A percentile compares a stretch with the other conserved stretches of the same genome.
These are phyloP conservation scores for Microsporum audouinii DNA, from an alignment of 2,329 filamentous ascomycete genomes.

Conservation along the genomic window DNA sequence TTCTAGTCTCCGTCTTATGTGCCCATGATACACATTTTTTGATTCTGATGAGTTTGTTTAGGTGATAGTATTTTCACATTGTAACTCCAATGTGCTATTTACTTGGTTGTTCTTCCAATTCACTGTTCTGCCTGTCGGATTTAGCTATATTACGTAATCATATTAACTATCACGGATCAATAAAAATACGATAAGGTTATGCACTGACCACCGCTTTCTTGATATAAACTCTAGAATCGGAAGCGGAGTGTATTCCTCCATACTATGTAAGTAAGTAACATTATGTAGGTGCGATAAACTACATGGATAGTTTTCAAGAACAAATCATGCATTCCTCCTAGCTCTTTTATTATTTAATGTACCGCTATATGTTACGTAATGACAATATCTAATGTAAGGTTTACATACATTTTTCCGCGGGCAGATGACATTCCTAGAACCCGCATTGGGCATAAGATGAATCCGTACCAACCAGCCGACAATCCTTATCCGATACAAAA, in stretches of 20 bases:
- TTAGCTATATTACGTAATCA: background rate
- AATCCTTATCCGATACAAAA: background rate
- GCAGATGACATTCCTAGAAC: background rate
- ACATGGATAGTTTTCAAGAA: background rate
- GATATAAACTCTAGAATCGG: background rate
- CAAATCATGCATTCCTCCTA: too few species aligned
- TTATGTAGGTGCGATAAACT: background rate
- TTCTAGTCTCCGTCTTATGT: background rate
- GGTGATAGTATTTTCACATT: background rate
- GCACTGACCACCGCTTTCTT: background rate
- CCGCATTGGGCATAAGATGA: background rate
- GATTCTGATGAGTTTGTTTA: background rate
- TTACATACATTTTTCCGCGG: background rate
- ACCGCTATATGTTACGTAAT: background rate
- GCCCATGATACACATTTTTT: slow-evolving; percentile 1
- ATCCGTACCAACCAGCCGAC: background rate
- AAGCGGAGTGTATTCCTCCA: background rate
- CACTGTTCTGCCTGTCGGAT: background rate
- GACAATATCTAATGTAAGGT: background rate
- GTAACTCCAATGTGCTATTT: background rate
- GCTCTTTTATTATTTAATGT: too few species aligned
- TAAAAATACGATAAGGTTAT: background rate
- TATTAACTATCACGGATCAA: background rate
- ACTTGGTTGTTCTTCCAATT: background rate
- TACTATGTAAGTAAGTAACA: background rate